Evolutionary conservation across 306 rosid genomes (phyloP), one percentile per base, ranked within the genome.

Genomic region (Corylus avellana): DNA sequence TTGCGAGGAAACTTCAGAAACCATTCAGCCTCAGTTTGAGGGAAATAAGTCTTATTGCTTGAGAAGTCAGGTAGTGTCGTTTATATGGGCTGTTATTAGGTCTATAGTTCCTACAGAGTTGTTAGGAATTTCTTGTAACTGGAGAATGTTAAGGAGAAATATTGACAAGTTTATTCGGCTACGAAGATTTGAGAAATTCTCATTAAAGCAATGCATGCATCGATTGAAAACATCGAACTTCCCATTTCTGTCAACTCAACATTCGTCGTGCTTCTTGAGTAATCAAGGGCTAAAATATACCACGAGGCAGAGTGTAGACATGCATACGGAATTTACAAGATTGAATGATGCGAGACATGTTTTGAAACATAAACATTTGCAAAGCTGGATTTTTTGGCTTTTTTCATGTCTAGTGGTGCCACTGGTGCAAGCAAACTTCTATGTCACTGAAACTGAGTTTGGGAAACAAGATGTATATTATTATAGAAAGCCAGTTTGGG

Each of bases 71-170:
- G 94, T 94, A 55, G 95, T 86, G 39, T 91, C 98, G 32, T 94
- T 85, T 81, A 80, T 94, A 76, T 94, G 98, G 98, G 98, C 98
- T 77, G 93, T 82, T 79, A 92, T 93, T 80, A 85, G 95, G 80
- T 88, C 94, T 77, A 75, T 94, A 57, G 82, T 94, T 77, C 97
- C 98, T 72, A 74, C 82, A 4, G 95, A 94, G 66, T 79, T 94
- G 81, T 82, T 94, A 56, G 98, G 98, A 37, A 85, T 89, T 81
- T 80, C 91, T 82, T 83, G 85, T 72, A 87, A 90, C 75, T 88
- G 93, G 97, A 92, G 97, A 86, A 85, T 77, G 76, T 63, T 94
- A 84, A 91, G 84, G 71, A 91, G 84, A 89, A 94, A 91, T 79
- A 88, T 94, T 87, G 88, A 77, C 49, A 92, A 86, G 86, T 94